Conservation (phyloP, 176 grass and related monocot species). For the Triticum aestivum region DNA sequence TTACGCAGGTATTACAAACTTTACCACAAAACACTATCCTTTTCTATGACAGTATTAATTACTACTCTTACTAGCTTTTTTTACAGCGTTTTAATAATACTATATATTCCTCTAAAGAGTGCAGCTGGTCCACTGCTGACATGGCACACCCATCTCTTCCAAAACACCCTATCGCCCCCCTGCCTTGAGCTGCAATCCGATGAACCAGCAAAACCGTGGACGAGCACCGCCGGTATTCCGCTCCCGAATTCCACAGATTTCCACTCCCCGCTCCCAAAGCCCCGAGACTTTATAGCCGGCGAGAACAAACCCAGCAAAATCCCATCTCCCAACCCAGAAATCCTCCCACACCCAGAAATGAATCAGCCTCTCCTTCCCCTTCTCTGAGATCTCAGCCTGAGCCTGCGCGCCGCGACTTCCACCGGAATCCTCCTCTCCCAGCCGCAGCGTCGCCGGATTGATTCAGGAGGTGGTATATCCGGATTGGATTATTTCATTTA, state of each 20-base stretch:
- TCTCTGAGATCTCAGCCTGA: slow-evolving; percentile 17
- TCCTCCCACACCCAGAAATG: not conserved
- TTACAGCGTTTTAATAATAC: too few relatives aligned
- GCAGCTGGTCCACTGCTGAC: slow-evolving; percentile 8
- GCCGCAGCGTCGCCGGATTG: not conserved
- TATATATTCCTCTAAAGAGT: too few relatives aligned
- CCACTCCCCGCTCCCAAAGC: not conserved
- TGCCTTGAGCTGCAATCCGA: slow-evolving; percentile 22
- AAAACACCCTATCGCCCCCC: not conserved
- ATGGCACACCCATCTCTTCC: slow-evolving; percentile 15
- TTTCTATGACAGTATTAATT: not conserved
- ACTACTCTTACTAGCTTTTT: too few relatives aligned
- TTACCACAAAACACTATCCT: not conserved
- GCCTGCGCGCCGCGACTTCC: not conserved
- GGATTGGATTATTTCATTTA: not conserved
- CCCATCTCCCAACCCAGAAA: not conserved
- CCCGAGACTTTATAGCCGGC: slow-evolving; percentile 24
- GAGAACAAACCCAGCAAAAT: slow-evolving; percentile 11
- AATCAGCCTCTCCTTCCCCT: not conserved
- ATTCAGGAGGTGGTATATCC: slow-evolving; percentile 5
- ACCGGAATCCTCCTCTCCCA: not conserved
- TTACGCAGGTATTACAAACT: not conserved
- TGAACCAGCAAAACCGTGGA: slow-evolving; percentile 46
- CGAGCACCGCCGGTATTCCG: slow-evolving; percentile 38
- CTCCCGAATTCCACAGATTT: slow-evolving; percentile 41